Base-by-base conservation (phyloP, 2,329 filamentous ascomycete species). In the Hymenoscyphus fraxineus region DNA sequence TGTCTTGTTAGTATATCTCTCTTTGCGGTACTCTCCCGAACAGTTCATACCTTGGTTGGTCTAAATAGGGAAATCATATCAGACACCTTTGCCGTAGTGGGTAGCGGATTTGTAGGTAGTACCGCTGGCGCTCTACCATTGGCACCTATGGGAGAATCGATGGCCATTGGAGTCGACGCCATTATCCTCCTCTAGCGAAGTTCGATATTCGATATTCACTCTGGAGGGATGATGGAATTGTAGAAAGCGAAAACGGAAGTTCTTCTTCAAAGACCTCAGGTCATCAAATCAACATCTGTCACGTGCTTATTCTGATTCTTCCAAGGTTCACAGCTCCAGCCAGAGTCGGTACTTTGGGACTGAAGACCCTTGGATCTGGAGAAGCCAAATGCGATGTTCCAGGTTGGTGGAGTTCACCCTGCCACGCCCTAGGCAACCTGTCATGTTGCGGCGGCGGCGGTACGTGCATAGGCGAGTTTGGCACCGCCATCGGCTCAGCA, bases 61-160 rank as follows among this genome's bases (percentile, higher is more conserved):
- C 91, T 84, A 75, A 92, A 96, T 62, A 83, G 87, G 44, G 85
- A 82, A 70, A 97, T 88, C 70, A 95, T 83, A 73, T 97, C 92
- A 72, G 86, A 83, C 62, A 97, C 84, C 74, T 90, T 90, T 13
- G 89, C 86, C 13, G 73, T 72, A 41, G 64, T 51, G 55, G 66
- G 65, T 13, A 68, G 64, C n/a, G 65, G 67, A 55, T 67, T 70
- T 58, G 63, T 27, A 59, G 67, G 62, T 40, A 59, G n/a, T 35
- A 22, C 51, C 5, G 51, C 66, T 35, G 60, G 61, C 13, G 64
- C 59, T 3, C 68, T 60, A 12, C 70, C 72, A 67, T 70, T 70
- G 22, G 65, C 40, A 35, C 70, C 70, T 19, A 73, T 66, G 15
- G 73, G 73, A 54, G 74, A 75, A 57, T 76, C 75, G 54, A 75